These are phyloP conservation scores for Wallacemonas sp. DNA, from an alignment of 208 protist genomes.

Conservation along the genomic window DNA sequence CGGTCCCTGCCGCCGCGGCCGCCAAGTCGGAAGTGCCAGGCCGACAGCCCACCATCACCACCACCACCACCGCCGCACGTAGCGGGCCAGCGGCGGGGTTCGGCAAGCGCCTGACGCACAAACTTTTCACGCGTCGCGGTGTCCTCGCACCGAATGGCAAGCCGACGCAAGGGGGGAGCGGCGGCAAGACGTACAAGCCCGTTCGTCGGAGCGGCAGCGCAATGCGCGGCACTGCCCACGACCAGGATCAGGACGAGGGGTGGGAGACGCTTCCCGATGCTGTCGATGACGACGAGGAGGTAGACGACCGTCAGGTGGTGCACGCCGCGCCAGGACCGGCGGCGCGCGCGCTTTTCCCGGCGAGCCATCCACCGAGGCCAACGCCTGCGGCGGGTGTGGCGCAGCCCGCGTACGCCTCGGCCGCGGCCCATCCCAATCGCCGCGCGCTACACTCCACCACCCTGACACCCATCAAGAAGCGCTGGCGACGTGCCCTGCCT, in stretches of 20 bases:
- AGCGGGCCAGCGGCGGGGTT: background rate
- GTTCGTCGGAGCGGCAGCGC: conserved; percentile 7
- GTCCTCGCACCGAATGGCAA: background rate
- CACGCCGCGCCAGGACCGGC: background rate
- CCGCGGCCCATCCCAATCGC: background rate
- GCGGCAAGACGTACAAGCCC: background rate
- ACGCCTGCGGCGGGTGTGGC: too few relatives aligned
- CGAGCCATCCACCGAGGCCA: too few relatives aligned
- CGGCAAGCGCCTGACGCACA: conserved; percentile 3
- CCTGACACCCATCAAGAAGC: conserved; percentile 2
- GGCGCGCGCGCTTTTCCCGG: background rate
- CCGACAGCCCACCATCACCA: background rate
- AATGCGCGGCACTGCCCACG: background rate
- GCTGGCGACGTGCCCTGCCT: background rate
- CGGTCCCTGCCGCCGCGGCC: background rate
- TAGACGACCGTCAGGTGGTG: too few relatives aligned
- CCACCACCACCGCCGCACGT: background rate
- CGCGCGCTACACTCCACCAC: conserved; percentile 1
- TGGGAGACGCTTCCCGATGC: conserved; percentile 9
- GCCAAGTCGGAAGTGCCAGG: too few relatives aligned
- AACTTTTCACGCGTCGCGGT: background rate
- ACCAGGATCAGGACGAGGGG: background rate
- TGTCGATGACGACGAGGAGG: too few relatives aligned
- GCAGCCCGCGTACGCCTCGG: too few relatives aligned
- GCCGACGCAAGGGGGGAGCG: background rate